Conservation (phyloP, 2,329 filamentous ascomycete genomes). For the Phialophora chinensis region DNA sequence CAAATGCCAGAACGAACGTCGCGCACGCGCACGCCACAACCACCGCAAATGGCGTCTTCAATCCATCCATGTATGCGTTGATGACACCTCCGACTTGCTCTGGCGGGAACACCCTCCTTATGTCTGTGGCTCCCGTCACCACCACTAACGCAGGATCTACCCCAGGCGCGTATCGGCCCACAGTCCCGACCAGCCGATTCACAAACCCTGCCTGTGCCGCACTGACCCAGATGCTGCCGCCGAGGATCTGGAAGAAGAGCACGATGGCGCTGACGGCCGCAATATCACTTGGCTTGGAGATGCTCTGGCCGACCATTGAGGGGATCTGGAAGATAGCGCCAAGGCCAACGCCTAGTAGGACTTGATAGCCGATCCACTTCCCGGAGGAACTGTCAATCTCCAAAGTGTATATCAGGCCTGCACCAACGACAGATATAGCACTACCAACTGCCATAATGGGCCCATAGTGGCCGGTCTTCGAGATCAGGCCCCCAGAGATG, state of each 20-base stretch:
- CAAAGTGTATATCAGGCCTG: constrained; percentile 45
- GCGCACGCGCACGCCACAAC: background rate
- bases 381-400: constrained; percentile 38
- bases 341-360: constrained; percentile 41
- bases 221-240: background rate
- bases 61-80: background rate
- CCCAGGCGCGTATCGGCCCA: background rate
- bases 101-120: background rate
- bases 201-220: background rate
- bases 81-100: background rate
- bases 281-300: constrained; percentile 40
- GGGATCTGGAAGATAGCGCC: constrained; percentile 41
- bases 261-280: constrained; percentile 38
- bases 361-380: constrained; percentile 48
- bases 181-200: background rate
- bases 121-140: background rate
- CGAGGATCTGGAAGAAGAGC: constrained; percentile 30
- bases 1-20: background rate
- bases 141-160: background rate
- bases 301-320: constrained; percentile 39
- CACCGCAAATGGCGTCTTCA: background rate
- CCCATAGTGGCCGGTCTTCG: constrained; percentile 35
- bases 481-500: constrained; percentile 43
- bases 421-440: constrained; percentile 38
- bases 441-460: constrained; percentile 40